Percentiles rank a stretch among this genome's conserved stretches.
phyloP scores from a whole-genome alignment of 257 asterid species.

The Echium plantagineum region DNA sequence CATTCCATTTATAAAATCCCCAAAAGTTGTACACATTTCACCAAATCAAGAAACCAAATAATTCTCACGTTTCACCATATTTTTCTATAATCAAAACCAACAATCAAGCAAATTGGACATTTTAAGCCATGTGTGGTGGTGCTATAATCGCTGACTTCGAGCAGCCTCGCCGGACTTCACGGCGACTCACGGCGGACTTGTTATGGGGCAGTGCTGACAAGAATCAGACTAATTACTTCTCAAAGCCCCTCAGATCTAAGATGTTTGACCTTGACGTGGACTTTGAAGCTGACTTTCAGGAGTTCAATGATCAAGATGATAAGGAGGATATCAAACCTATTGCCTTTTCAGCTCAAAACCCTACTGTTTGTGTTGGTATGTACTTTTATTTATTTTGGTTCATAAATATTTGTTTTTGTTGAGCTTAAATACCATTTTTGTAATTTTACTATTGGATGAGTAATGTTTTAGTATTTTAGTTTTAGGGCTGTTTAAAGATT shows the following conservation, averaged over 20 bases:
- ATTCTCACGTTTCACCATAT: not conserved
- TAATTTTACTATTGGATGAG: not conserved
- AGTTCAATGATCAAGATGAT: conserved; percentile 61
- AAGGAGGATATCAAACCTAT: conserved; percentile 35
- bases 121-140: conserved; percentile 69
- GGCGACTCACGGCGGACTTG: conserved; percentile 63
- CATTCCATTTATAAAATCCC: no score
- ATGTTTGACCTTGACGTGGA: conserved; percentile 44
- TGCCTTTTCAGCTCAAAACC: conserved; percentile 32
- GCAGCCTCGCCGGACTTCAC: conserved; percentile 51
- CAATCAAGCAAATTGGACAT: not conserved
- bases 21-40: no score
- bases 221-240: conserved; percentile 22
- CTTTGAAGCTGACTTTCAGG: conserved; percentile 84
- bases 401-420: no score
- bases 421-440: no score
- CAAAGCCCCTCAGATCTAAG: conserved; percentile 51
- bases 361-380: conserved; percentile 20
- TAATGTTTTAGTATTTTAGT: no score
- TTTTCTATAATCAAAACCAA: conserved; percentile 6
- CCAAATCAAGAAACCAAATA: no score
- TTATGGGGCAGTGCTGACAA: conserved; percentile 65
- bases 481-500: no score
- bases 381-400: not conserved
- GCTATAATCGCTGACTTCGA: conserved; percentile 56